A percentile compares a stretch with the other conserved stretches of the same genome.
Evolutionary conservation across 352 stramenopile species (phyloP).

Genomic region (Detonula confervacea): DNA sequence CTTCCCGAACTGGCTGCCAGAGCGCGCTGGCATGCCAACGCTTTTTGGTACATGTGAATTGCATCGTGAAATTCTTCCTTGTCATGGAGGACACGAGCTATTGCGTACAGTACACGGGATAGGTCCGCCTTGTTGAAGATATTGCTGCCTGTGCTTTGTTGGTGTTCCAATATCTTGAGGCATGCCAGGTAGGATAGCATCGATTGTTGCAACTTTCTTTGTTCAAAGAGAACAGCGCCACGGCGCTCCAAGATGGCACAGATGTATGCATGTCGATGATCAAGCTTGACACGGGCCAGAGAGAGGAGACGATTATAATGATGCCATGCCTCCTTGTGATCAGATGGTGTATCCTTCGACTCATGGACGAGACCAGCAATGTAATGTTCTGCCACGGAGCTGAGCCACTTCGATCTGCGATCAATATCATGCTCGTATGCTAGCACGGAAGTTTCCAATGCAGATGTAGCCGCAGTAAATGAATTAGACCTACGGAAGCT

Average conservation of each 20-base stretch:
- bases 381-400: conserved; percentile 43
- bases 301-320: conserved; percentile 58
- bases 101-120: conserved; percentile 45
- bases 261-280: conserved; percentile 54
- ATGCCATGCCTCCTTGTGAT: conserved; percentile 47
- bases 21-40: conserved; percentile 34
- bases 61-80: conserved; percentile 64
- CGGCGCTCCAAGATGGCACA: conserved; percentile 47
- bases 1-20: conserved; percentile 16
- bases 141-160: conserved; percentile 38
- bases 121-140: conserved; percentile 40
- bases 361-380: conserved; percentile 46
- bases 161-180: conserved; percentile 55
- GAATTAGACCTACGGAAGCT: conserved; percentile 46
- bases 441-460: conserved; percentile 9
- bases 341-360: conserved; percentile 21
- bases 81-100: conserved; percentile 59
- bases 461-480: conserved; percentile 30
- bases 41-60: conserved; percentile 55
- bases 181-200: conserved; percentile 58
- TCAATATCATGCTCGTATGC: conserved; percentile 55
- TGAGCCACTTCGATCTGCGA: conserved; percentile 46
- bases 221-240: conserved; percentile 54
- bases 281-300: conserved; percentile 45
- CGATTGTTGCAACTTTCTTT: conserved; percentile 49